phyloP scores from a whole-genome alignment of 371 early-diverging fungal species.

The Mortierella sp. region DNA sequence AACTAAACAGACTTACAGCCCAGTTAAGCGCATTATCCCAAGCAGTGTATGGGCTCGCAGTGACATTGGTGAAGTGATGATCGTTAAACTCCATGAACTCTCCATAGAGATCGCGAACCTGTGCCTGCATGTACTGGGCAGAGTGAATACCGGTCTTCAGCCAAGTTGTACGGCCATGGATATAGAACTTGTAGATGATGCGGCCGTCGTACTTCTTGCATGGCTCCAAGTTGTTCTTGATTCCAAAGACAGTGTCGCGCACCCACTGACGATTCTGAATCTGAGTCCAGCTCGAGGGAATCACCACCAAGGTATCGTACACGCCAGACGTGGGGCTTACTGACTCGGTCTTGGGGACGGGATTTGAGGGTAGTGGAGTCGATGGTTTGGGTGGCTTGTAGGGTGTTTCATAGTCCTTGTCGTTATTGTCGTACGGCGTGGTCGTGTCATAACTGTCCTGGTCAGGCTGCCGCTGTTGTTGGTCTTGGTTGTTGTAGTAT shows the following conservation, averaged over 20 bases:
- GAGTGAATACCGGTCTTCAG: slow-evolving; percentile 21
- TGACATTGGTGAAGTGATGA: slow-evolving; percentile 49
- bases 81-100: slow-evolving; percentile 70
- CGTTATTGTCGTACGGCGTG: slow-evolving; percentile 4
- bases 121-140: slow-evolving; percentile 52
- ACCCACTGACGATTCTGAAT: slow-evolving; percentile 58
- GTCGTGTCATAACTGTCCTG: not conserved
- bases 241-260: slow-evolving; percentile 63
- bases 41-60: slow-evolving; percentile 55
- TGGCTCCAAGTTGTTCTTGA: slow-evolving; percentile 63
- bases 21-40: slow-evolving; percentile 43
- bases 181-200: slow-evolving; percentile 63
- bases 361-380: not conserved
- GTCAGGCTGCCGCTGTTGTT: slow-evolving; percentile 4
- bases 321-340: slow-evolving; percentile 38
- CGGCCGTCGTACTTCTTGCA: slow-evolving; percentile 57
- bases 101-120: slow-evolving; percentile 58
- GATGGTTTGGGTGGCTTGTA: not conserved
- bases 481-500: not conserved
- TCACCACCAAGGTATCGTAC: slow-evolving; percentile 60
- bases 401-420: slow-evolving; percentile 2
- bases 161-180: slow-evolving; percentile 58
- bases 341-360: not conserved
- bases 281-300: slow-evolving; percentile 58
- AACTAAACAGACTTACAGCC: slow-evolving; percentile 36